Base-by-base conservation (phyloP, 306 rosid species). In the Corylus americana region DNA sequence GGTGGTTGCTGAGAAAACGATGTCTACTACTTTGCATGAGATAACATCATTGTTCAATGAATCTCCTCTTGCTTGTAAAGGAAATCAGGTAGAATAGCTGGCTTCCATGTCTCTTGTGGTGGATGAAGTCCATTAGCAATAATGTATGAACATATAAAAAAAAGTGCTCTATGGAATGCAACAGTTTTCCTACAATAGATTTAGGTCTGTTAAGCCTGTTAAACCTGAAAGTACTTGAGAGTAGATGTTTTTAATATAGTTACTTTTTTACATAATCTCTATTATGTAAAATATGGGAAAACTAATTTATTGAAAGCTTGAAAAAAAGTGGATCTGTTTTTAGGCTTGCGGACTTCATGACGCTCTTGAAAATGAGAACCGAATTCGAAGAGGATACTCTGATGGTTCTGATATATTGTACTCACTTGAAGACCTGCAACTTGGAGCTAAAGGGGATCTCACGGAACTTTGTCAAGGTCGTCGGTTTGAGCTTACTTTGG, bases 1-100 rank as follows among this genome's bases (percentile, higher is more conserved):
- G 91, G 94, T 92, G 63, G 92, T 95, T 82, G 93, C 77, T 81
- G 92, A 87, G 91, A 95, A 91, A 87, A 92, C 86, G 76, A 80
- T 74, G 62, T 92, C 95, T 70, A 84, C 86, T 25, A 7, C 74
- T 62, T 79, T 88, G 86, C 90, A 85, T 63, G 89, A 89, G 82
- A 91, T 92, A 80, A 82, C 82, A n/a, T 78, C 94, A 47, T 81
- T 79, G 17, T 87, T 92, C 78, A 82, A 77, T 47, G 67, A 69
- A 31, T 78, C 91, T 55, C 83, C 93, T 1, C 82, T 90, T 79
- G 81, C 80, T 81, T 90, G 89, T 64, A 82, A 78, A 50, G 87
- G 90, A 85, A 53, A 82, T 78, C 98, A 95, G 98, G 98, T 95
- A 84, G 50, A 49, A 62, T 73, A 74, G 27, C n/a, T 68, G 70